Percentiles rank a stretch among this genome's conserved stretches.
Conservation (phyloP, 2,329 filamentous ascomycete species). For the Aspergillus terreus region DNA sequence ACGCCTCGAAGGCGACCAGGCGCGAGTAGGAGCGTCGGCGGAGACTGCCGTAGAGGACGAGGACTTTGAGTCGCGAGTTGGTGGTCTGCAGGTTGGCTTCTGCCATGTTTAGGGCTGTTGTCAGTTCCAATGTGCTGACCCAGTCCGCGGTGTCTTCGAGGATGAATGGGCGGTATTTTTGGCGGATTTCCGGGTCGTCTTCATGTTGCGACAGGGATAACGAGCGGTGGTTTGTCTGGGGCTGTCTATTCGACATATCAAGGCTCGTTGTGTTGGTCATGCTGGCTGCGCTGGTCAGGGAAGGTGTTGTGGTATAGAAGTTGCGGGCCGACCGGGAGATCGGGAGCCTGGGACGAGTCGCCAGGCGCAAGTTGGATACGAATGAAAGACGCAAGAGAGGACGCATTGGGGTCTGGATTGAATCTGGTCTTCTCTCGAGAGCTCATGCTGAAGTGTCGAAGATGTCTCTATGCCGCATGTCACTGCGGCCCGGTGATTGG, state of each 20-base stretch:
- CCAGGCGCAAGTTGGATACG: background rate
- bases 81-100: constrained; percentile 42
- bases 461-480: background rate
- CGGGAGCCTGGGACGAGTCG: background rate
- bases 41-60: constrained; percentile 61
- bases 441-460: too few species aligned
- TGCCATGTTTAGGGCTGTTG: constrained; percentile 50
- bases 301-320: background rate
- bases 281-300: background rate
- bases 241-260: background rate
- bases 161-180: constrained; percentile 57
- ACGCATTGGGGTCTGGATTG: background rate
- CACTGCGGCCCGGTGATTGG: background rate
- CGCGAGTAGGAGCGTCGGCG: constrained; percentile 56
- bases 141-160: constrained; percentile 47
- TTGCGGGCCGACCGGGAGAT: background rate
- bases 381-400: background rate
- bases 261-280: background rate
- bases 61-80: constrained; percentile 49
- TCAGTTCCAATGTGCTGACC: constrained; percentile 55
- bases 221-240: background rate
- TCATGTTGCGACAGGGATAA: constrained; percentile 28
- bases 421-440: background rate
- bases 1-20: constrained; percentile 58
- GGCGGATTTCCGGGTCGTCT: constrained; percentile 46